Evolutionary conservation across 192 early-diverging fungal species (phyloP).

Genomic region (Irineochytrium annulatum): DNA sequence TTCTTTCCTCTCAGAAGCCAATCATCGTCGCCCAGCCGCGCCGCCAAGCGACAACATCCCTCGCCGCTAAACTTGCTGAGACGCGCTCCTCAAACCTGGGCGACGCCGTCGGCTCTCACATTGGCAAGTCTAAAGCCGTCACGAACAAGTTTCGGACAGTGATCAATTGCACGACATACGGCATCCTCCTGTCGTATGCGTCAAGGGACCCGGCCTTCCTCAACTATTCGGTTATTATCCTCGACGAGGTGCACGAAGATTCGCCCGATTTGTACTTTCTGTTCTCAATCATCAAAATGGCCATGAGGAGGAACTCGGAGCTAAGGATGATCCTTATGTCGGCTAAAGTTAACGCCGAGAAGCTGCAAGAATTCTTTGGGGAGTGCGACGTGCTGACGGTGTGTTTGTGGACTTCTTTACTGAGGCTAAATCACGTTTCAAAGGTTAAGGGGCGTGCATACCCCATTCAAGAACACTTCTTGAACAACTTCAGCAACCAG

Average conservation of each 20-base stretch:
- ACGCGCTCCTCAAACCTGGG: constrained; percentile 15
- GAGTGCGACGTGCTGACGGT: constrained; percentile 13
- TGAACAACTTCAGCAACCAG: background rate
- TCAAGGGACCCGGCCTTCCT: constrained; percentile 10
- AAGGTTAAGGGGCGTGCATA: constrained; percentile 9
- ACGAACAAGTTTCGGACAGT: constrained; percentile 18
- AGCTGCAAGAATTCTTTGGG: constrained; percentile 16
- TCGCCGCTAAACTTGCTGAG: constrained; percentile 19
- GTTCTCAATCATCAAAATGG: constrained; percentile 21
- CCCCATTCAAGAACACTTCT: constrained; percentile 11
- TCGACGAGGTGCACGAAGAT: constrained; percentile 32
- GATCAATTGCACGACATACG: constrained; percentile 28
- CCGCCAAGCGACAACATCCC: constrained; percentile 26
- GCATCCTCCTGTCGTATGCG: constrained; percentile 26
- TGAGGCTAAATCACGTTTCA: background rate
- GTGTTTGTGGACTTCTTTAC: background rate
- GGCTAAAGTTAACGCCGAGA: constrained; percentile 13
- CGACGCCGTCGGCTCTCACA: constrained; percentile 23
- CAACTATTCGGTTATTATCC: constrained; percentile 17
- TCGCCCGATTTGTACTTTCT: constrained; percentile 20
- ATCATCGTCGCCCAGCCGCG: constrained; percentile 35
- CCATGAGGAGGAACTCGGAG: constrained; percentile 7
- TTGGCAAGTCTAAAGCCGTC: constrained; percentile 16
- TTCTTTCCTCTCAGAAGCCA: constrained; percentile 7
- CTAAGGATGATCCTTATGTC: constrained; percentile 29